A percentile compares a stretch with the other conserved stretches of the same genome.
These are phyloP conservation scores for Hypoxylon sp. DNA, from an alignment of 2,329 filamentous ascomycete genomes.

Conservation along the genomic window DNA sequence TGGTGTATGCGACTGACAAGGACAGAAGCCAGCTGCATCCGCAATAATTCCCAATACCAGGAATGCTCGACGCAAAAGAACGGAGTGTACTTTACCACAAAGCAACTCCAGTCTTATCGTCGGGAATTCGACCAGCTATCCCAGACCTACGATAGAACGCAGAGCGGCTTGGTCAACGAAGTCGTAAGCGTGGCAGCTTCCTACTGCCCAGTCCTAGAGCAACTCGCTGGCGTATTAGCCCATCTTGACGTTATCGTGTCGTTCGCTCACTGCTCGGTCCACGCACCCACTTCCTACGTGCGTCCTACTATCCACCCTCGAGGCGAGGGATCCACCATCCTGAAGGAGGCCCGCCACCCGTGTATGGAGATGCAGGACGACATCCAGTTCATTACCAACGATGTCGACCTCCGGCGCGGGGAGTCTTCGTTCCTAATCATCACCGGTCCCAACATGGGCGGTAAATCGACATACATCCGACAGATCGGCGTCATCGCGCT, in stretches of 20 bases:
- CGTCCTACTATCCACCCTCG: constrained; percentile 90
- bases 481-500: constrained; percentile 97
- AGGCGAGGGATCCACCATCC: constrained; percentile 86
- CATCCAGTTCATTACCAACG: constrained; percentile 98
- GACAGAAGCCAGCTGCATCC: constrained; percentile 90
- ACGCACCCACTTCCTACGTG: constrained; percentile 92
- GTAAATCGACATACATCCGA: constrained; percentile 97
- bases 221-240: constrained; percentile 86
- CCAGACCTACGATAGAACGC: constrained; percentile 94
- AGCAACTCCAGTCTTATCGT: constrained; percentile 80
- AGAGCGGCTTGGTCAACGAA: constrained; percentile 89
- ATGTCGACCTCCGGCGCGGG: constrained; percentile 83
- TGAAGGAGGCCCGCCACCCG: constrained; percentile 94
- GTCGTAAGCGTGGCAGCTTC: constrained; percentile 94
- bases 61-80: constrained; percentile 99
- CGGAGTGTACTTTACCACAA: constrained; percentile 97
- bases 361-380: constrained; percentile 99
- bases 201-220: constrained; percentile 92
- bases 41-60: constrained; percentile 89
- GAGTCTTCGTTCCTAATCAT: constrained; percentile 94
- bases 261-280: constrained; percentile 91
- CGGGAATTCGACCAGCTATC: constrained; percentile 95
- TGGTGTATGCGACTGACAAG: constrained; percentile 96
- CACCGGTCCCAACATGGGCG: constrained; percentile 98
- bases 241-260: constrained; percentile 96